Conservation (phyloP, 202 grass and related monocot species). For the Cymbopogon flexuosus region DNA sequence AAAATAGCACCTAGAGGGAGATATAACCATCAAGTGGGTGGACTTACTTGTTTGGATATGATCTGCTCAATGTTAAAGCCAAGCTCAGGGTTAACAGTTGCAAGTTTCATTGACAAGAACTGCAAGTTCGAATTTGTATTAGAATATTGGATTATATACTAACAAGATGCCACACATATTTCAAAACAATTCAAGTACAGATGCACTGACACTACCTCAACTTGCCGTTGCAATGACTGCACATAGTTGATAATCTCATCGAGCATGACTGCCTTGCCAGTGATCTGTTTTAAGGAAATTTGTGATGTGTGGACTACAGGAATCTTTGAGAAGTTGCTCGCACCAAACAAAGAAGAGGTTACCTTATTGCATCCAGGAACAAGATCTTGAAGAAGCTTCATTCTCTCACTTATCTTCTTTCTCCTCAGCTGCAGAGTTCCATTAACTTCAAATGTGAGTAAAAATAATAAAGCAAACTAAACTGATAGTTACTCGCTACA, state of each 20-base stretch:
- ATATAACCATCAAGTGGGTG: background rate
- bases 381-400: conserved; percentile 98
- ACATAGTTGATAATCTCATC: conserved; percentile 99
- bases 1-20: conserved; percentile 7
- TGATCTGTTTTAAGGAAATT: conserved; percentile 51
- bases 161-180: background rate
- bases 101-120: conserved; percentile 95
- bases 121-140: conserved; percentile 38
- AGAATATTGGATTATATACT: conserved; percentile 19
- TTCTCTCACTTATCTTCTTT: conserved; percentile 97
- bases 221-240: conserved; percentile 89
- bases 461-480: conserved; percentile 26
- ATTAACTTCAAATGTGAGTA: conserved; percentile 42
- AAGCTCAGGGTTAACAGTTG: conserved; percentile 82
- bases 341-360: conserved; percentile 12
- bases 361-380: conserved; percentile 98
- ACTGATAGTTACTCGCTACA: conserved; percentile 5
- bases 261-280: conserved; percentile 93
- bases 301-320: background rate
- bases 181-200: background rate
- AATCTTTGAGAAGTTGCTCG: conserved; percentile 10
- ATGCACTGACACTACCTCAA: conserved; percentile 54
- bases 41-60: conserved; percentile 71
- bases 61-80: conserved; percentile 63
- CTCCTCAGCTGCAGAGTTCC: conserved; percentile 70